Conservation (phyloP, 2,329 filamentous ascomycete species). For the Neonectria punicea region DNA sequence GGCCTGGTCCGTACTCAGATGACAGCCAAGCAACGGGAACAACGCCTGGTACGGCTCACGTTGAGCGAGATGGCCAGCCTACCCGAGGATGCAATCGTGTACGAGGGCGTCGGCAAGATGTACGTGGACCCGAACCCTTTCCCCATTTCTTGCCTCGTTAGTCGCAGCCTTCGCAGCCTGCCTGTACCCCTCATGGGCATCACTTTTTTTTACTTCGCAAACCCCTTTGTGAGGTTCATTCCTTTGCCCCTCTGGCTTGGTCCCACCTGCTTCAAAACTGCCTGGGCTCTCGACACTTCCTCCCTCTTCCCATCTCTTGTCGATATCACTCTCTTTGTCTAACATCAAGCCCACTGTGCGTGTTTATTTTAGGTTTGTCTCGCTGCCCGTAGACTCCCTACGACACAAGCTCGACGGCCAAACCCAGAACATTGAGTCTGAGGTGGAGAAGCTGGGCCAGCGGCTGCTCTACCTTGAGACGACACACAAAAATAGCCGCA, state of each 20-base stretch:
- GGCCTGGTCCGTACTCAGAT: slow-evolving; percentile 86
- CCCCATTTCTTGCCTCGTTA: neutral
- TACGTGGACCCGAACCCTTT: slow-evolving; percentile 56
- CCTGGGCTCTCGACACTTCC: neutral
- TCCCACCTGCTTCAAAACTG: neutral
- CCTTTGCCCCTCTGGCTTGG: neutral
- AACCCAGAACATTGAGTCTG: slow-evolving; percentile 77
- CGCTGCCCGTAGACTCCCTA: slow-evolving; percentile 76
- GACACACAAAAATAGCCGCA: slow-evolving; percentile 92
- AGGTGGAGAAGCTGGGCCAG: slow-evolving; percentile 85
- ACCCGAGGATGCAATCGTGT: slow-evolving; percentile 80
- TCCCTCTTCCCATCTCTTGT: neutral
- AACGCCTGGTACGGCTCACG: slow-evolving; percentile 88
- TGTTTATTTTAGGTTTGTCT: slow-evolving; percentile 78
- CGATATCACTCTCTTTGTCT: neutral
- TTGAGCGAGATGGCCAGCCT: slow-evolving; percentile 83
- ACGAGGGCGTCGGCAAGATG: slow-evolving; percentile 98
- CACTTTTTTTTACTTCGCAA: neutral
- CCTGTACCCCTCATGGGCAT: neutral
- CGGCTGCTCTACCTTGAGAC: slow-evolving; percentile 93
- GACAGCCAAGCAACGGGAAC: slow-evolving; percentile 85
- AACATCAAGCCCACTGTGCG: slow-evolving; percentile 17
- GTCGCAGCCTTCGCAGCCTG: neutral
- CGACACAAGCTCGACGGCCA: slow-evolving; percentile 81
- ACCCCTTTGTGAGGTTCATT: neutral